phyloP scores from a whole-genome alignment of 306 rosid genomes.

The Pyrus pyrifolia region DNA sequence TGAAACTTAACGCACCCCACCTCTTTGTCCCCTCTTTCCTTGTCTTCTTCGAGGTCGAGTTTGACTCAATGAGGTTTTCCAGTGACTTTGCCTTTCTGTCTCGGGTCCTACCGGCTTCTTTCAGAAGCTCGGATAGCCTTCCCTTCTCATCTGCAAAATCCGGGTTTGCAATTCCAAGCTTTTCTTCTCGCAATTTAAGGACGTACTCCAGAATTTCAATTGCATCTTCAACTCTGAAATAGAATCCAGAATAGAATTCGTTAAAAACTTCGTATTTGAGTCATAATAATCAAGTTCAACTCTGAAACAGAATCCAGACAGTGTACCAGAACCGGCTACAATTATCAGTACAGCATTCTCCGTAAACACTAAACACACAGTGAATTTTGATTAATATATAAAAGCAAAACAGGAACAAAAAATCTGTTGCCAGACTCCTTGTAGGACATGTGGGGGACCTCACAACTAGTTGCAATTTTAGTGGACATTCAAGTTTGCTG shows the following conservation, averaged over 20 bases:
- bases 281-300: background rate
- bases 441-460: background rate
- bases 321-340: background rate
- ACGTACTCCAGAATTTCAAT: constrained; percentile 90
- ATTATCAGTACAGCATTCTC: background rate
- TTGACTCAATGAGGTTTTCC: constrained; percentile 90
- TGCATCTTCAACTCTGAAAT: constrained; percentile 90
- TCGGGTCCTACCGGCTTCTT: constrained; percentile 93
- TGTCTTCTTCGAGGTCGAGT: constrained; percentile 77
- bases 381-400: background rate
- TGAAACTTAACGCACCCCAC: constrained; percentile 94
- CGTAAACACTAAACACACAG: background rate
- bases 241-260: constrained; percentile 7
- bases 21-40: constrained; percentile 85
- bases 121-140: constrained; percentile 78
- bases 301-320: background rate
- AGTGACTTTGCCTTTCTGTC: constrained; percentile 90
- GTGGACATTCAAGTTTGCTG: background rate
- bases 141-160: constrained; percentile 96
- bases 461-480: background rate
- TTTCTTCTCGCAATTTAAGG: constrained; percentile 75
- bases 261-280: background rate
- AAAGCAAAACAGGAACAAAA: background rate
- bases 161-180: constrained; percentile 93
- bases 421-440: background rate